A percentile compares a stretch with the other conserved stretches of the same genome.
These are phyloP conservation scores for Ganoderma lucidum DNA, from an alignment of 1,284 basidiomycete genomes.

Conservation along the genomic window DNA sequence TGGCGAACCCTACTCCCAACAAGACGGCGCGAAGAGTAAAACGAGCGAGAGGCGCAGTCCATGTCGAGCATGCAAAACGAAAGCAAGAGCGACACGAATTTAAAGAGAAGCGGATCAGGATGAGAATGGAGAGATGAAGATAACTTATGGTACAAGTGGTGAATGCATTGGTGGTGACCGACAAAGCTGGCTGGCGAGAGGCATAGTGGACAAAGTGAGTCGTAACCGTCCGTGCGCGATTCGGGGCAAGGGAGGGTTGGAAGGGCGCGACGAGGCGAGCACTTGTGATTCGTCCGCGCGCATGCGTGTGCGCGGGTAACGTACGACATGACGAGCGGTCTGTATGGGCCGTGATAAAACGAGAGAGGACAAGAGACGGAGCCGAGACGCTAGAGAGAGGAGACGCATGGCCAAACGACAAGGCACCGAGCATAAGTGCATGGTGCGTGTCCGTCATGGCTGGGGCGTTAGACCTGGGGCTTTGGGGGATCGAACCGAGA, in stretches of 20 bases:
- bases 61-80: slow-evolving; percentile 24
- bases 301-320: slow-evolving; percentile 13
- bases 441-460: slow-evolving; percentile 29
- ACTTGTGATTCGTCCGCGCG: slow-evolving; percentile 13
- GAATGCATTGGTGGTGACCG: slow-evolving; percentile 23
- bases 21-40: slow-evolving; percentile 31
- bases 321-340: slow-evolving; percentile 16
- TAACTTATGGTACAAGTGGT: slow-evolving; percentile 28
- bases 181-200: slow-evolving; percentile 29
- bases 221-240: slow-evolving; percentile 30
- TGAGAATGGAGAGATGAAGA: slow-evolving; percentile 27
- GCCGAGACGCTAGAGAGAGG: slow-evolving; percentile 23
- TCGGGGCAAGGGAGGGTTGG: slow-evolving; percentile 33
- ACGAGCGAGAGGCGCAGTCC: slow-evolving; percentile 28
- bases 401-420: slow-evolving; percentile 26
- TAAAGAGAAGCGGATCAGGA: slow-evolving; percentile 25
- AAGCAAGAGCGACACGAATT: slow-evolving; percentile 31
- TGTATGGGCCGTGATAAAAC: slow-evolving; percentile 25
- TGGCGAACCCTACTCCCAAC: slow-evolving; percentile 28
- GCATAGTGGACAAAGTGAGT: slow-evolving; percentile 36
- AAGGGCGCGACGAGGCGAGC: slow-evolving; percentile 32
- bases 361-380: slow-evolving; percentile 22
- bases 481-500: slow-evolving; percentile 31
- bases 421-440: slow-evolving; percentile 30
- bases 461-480: slow-evolving; percentile 23